Base-by-base conservation (phyloP, 2,329 filamentous ascomycete species). In the Paracamarosporium sp. region DNA sequence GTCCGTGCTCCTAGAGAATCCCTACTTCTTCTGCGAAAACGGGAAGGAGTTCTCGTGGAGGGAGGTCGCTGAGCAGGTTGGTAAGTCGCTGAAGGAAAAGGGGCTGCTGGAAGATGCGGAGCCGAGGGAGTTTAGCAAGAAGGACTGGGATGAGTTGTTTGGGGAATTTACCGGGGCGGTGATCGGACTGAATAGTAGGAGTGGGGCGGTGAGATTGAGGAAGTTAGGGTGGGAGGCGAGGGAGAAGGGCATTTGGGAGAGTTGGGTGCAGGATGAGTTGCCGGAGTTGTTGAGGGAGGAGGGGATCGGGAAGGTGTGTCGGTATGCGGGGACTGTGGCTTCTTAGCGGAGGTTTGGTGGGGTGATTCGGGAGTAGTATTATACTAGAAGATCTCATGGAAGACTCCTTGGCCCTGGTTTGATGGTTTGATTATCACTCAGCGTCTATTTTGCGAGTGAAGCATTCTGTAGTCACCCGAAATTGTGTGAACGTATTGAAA, bases 31-130 rank as follows among this genome's bases (percentile, higher is more conserved):
- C 70, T 79, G 75, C 67, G 81, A 84, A 64, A 72, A 77, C 22
- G 79, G 78, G 22, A 47, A 73, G 8, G 81, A 83, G 61, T 72
- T 76, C 12, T 78, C 77, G 22, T 83, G 80, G 81, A 65, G 65
- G 17, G 77, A 97, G 79, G 94, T 93, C 1, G 94, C 94, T 7
- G 93, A 97, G 74, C 93, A 97, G 60, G 91, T 97, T 5, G 86
- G 86, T 64, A 96, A 93, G 79, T 92, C 97, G 56, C 93, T 97
- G 76, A 91, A 96, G 73, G 97, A 97, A 78, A 93, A 93, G 7
- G 88, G 88, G 61, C 78, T 97, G 56, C 77, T 98, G 31, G 92
- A 97, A 76, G 93, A 97, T 75, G 79, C 78, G 0, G 68, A 60
- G 35, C 75, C 80, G 1, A 72, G 61, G 50, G 69, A 72, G 30